Percentiles rank a stretch among this genome's conserved stretches.
Conservation (phyloP, 1,139 yeast species). For the Blastobotrys ciferrii region DNA sequence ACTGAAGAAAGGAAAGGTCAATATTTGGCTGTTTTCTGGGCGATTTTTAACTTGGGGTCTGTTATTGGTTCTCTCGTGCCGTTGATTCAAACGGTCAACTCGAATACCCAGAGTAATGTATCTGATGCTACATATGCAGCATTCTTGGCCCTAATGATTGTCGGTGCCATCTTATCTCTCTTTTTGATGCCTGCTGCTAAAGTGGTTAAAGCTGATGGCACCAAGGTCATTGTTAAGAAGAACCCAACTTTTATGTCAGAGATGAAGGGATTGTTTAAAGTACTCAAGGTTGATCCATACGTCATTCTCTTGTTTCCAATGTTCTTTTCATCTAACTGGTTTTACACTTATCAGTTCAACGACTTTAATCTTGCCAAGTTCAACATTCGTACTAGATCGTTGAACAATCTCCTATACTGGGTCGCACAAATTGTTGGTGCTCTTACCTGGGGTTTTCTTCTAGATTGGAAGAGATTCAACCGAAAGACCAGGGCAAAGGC, state of each 20-base stretch:
- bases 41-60: constrained; percentile 62
- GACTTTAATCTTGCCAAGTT: constrained; percentile 56
- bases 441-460: constrained; percentile 45
- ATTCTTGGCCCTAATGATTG: constrained; percentile 53
- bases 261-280: constrained; percentile 42
- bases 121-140: constrained; percentile 54
- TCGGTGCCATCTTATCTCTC: constrained; percentile 48
- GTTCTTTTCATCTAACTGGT: constrained; percentile 65
- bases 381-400: constrained; percentile 57
- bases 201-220: constrained; percentile 54
- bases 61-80: constrained; percentile 40
- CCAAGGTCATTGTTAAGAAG: constrained; percentile 46
- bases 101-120: constrained; percentile 37
- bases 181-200: constrained; percentile 50
- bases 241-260: constrained; percentile 52
- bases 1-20: constrained; percentile 54
- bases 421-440: constrained; percentile 60
- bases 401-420: constrained; percentile 62
- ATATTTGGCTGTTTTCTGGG: constrained; percentile 57
- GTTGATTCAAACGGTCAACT: constrained; percentile 23
- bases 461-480: constrained; percentile 46
- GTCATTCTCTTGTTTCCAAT: constrained; percentile 52
- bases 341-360: constrained; percentile 62
- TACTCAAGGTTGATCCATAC: constrained; percentile 48
- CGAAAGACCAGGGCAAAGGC: constrained; percentile 49